These are phyloP conservation scores for Ogataea henricii DNA, from an alignment of 805 yeast genomes.

Conservation along the genomic window DNA sequence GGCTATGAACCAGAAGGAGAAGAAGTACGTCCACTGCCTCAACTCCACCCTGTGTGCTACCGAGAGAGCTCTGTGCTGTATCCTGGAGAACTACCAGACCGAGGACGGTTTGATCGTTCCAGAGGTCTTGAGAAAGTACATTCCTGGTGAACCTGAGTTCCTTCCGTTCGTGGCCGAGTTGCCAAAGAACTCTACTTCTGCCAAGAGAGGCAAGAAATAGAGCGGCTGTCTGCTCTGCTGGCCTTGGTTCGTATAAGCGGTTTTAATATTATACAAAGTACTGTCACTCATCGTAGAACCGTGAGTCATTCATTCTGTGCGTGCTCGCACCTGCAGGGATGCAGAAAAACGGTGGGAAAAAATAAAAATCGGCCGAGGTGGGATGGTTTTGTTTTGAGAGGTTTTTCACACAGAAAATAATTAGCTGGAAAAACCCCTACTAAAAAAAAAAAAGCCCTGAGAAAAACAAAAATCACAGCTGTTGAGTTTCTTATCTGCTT, in stretches of 20 bases:
- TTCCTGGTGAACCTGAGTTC: slow-evolving; percentile 98
- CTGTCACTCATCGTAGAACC: too few relatives aligned
- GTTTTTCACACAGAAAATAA: not conserved
- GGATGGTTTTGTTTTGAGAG: not conserved
- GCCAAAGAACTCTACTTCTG: slow-evolving; percentile 91
- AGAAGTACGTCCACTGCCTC: slow-evolving; percentile 97
- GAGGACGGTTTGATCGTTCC: slow-evolving; percentile 94
- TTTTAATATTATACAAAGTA: too few relatives aligned
- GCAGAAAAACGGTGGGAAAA: too few relatives aligned
- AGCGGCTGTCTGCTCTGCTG: not conserved
- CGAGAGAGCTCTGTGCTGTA: slow-evolving; percentile 96
- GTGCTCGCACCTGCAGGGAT: not conserved
- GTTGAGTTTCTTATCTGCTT: not conserved
- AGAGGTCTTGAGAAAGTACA: slow-evolving; percentile 91
- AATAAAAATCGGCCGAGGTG: not conserved
- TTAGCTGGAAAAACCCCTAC: not conserved
- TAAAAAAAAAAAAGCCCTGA: not conserved
- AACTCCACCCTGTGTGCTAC: slow-evolving; percentile 98
- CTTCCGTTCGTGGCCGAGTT: slow-evolving; percentile 86
- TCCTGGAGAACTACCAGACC: slow-evolving; percentile 96
- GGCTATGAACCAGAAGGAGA: slow-evolving; percentile 90
- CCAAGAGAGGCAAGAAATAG: slow-evolving; percentile 46
- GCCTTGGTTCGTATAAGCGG: too few relatives aligned
- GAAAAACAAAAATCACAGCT: too few relatives aligned
- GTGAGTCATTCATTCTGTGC: too few relatives aligned